A percentile compares a stretch with the other conserved stretches of the same genome.
phyloP scores from a whole-genome alignment of 2,329 filamentous ascomycete genomes.

The Blastomyces emzantsi region DNA sequence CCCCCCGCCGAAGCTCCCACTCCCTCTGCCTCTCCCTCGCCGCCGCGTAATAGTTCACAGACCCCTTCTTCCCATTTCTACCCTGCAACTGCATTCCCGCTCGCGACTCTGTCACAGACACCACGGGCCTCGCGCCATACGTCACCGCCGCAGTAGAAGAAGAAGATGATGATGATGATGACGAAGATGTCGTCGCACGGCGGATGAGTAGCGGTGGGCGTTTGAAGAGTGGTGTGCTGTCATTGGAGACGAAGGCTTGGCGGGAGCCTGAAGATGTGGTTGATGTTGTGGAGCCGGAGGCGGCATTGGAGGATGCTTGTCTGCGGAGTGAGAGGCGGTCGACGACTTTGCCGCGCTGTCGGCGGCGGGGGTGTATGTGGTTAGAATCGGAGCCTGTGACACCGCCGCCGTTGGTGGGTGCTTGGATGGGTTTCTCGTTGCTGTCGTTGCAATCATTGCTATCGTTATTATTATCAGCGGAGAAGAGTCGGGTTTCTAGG shows the following conservation, averaged over 20 bases:
- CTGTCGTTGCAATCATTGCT: slow-evolving; percentile 22
- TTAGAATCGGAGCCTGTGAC: slow-evolving; percentile 15
- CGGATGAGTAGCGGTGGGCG: slow-evolving; percentile 11
- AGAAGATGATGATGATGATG: slow-evolving; percentile 6
- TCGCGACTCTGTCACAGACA: slow-evolving; percentile 18
- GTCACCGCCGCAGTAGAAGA: neutral
- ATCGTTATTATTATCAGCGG: slow-evolving; percentile 6
- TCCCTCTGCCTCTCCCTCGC: slow-evolving; percentile 52
- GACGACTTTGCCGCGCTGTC: slow-evolving; percentile 35
- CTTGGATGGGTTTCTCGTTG: slow-evolving; percentile 19
- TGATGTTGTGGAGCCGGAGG: slow-evolving; percentile 33
- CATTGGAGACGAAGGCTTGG: slow-evolving; percentile 28
- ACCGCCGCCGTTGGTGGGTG: slow-evolving; percentile 20
- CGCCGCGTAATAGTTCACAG: slow-evolving; percentile 49
- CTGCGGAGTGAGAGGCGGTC: slow-evolving; percentile 38
- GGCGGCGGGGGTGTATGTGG: slow-evolving; percentile 30
- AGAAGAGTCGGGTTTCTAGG: slow-evolving; percentile 30
- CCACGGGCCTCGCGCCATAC: slow-evolving; percentile 16
- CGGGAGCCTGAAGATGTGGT: slow-evolving; percentile 31
- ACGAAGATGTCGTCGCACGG: slow-evolving; percentile 24
- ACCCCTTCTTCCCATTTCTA: slow-evolving; percentile 47
- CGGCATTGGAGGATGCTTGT: slow-evolving; percentile 38
- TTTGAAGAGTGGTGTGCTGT: slow-evolving; percentile 9
- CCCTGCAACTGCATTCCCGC: slow-evolving; percentile 17
- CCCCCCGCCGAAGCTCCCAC: slow-evolving; percentile 42